Conservation (phyloP, 176 grass and related monocot species). For the Bromus sterilis region DNA sequence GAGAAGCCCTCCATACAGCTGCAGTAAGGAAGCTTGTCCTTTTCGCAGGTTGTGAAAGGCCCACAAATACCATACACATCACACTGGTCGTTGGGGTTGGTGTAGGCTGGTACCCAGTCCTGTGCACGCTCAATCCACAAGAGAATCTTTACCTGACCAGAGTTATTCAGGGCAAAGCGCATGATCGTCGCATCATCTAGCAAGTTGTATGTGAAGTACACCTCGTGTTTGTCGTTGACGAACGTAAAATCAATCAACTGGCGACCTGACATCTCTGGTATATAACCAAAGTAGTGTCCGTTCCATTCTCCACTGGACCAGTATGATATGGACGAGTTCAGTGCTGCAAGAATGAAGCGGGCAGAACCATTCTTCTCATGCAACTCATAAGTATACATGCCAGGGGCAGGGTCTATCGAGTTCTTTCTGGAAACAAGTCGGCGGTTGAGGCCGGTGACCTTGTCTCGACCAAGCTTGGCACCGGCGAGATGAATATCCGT, state of each 20-base stretch:
- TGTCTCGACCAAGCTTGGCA: conserved; percentile 26
- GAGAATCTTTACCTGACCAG: conserved; percentile 24
- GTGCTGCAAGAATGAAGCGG: neutral
- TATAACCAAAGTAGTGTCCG: conserved; percentile 5
- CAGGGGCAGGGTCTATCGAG: conserved; percentile 16
- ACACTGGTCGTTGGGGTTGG: neutral
- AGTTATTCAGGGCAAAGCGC: conserved; percentile 12
- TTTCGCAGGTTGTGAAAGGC: neutral
- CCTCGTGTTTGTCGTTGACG: conserved; percentile 7
- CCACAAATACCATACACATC: neutral
- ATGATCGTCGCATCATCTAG: neutral
- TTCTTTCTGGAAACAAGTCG: conserved; percentile 28
- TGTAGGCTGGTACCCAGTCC: neutral
- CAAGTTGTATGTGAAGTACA: conserved; percentile 18
- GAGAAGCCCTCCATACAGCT: conserved; percentile 9
- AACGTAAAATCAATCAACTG: neutral
- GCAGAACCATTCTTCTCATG: neutral
- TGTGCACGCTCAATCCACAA: conserved; percentile 16
- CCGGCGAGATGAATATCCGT: conserved; percentile 32
- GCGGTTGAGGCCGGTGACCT: conserved; percentile 15
- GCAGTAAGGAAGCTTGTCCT: neutral
- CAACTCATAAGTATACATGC: conserved; percentile 6
- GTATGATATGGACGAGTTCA: conserved; percentile 5
- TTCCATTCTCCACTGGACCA: conserved; percentile 44
- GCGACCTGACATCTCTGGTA: conserved; percentile 4